Conservation (phyloP, 1,139 yeast species). For the Arxiozyma heterogenica region DNA sequence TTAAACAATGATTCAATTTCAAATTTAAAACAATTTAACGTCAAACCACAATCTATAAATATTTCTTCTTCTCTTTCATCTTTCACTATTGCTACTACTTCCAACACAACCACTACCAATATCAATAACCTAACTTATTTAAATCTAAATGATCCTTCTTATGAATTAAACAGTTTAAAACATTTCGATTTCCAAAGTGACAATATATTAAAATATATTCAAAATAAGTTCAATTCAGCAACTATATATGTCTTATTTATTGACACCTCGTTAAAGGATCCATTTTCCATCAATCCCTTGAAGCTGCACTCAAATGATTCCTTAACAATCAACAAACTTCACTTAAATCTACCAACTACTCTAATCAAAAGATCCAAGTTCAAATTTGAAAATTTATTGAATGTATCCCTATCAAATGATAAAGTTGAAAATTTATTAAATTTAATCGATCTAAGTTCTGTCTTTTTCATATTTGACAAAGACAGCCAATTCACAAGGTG, state of each 20-base stretch:
- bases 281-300: not conserved
- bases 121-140: not conserved
- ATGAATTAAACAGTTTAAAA: not conserved
- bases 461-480: constrained; percentile 26
- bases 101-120: too few species aligned
- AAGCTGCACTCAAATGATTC: too few species aligned
- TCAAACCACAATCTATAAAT: not conserved
- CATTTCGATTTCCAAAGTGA: constrained; percentile 1
- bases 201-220: not conserved
- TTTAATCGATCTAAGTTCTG: constrained; percentile 14
- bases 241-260: constrained; percentile 9
- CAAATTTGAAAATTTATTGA: constrained; percentile 38
- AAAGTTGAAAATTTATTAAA: constrained; percentile 30
- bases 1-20: too few species aligned
- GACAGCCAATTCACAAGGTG: constrained; percentile 23
- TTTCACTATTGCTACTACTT: too few species aligned
- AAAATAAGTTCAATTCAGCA: not conserved
- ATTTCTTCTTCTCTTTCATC: not conserved
- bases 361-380: constrained; percentile 55
- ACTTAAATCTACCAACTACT: constrained; percentile 48
- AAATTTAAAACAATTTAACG: too few species aligned
- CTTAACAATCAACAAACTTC: constrained; percentile 13
- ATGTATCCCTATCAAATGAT: constrained; percentile 22
- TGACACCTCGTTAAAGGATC: constrained; percentile 14
- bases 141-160: not conserved